Evolutionary conservation across 2,329 filamentous ascomycete genomes (phyloP).

Genomic region (Diaporthe helianthi): DNA sequence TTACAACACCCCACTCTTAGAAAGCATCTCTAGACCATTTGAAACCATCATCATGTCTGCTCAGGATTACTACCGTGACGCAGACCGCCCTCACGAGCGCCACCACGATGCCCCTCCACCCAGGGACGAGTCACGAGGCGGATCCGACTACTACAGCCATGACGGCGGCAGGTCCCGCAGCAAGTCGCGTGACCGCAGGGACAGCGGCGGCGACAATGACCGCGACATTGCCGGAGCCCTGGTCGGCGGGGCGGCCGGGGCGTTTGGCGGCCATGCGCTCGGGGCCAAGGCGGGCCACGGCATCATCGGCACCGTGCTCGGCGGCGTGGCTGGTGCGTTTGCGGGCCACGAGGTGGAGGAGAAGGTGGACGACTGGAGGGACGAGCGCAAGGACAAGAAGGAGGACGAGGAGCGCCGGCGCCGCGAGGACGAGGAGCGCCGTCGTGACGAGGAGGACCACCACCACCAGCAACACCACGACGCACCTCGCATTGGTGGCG

Average conservation of each 20-base stretch:
- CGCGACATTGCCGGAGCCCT: conserved; percentile 50
- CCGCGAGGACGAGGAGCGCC: conserved; percentile 34
- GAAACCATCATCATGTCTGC: conserved; percentile 16
- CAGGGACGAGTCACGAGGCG: conserved; percentile 22
- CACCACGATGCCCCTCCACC: conserved; percentile 20
- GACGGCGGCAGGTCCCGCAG: conserved; percentile 26
- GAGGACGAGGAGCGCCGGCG: conserved; percentile 30
- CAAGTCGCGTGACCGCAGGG: conserved; percentile 3
- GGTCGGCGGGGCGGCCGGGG: conserved; percentile 50
- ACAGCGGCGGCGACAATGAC: conserved; percentile 45
- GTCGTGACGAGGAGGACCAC: conserved; percentile 21
- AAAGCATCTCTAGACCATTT: no score
- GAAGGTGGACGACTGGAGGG: conserved; percentile 48
- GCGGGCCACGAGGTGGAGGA: conserved; percentile 52
- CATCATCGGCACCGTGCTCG: conserved; percentile 47
- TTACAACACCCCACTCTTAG: no score
- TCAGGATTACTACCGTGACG: conserved; percentile 24
- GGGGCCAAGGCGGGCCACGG: conserved; percentile 44
- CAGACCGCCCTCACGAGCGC: conserved; percentile 16
- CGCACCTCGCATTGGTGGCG: conserved; percentile 36
- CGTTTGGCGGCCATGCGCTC: conserved; percentile 49
- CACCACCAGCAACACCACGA: conserved; percentile 28
- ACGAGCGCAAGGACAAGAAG: conserved; percentile 50
- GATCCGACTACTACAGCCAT: conserved; percentile 29
- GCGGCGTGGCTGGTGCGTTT: conserved; percentile 50